phyloP scores from a whole-genome alignment of 345 rosid species.

The Citrus unshiu region DNA sequence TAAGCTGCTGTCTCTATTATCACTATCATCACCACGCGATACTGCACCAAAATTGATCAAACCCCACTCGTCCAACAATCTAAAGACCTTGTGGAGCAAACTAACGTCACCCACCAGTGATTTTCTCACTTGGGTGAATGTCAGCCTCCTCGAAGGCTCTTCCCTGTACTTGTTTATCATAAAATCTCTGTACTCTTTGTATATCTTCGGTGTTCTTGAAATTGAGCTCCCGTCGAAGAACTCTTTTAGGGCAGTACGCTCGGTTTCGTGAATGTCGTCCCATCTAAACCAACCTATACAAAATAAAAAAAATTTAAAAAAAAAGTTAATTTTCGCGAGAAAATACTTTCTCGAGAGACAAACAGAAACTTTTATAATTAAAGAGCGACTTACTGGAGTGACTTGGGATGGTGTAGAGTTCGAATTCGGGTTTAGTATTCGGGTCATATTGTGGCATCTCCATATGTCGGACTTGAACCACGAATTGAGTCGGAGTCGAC shows the following conservation, averaged over 20 bases:
- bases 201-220: constrained; percentile 82
- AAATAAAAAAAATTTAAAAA: background rate
- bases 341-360: constrained; percentile 1
- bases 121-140: constrained; percentile 80
- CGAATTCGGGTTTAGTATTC: constrained; percentile 48
- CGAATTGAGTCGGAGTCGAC: background rate
- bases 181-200: constrained; percentile 92
- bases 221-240: constrained; percentile 84
- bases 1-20: background rate
- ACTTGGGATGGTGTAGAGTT: constrained; percentile 75
- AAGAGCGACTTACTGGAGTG: constrained; percentile 48
- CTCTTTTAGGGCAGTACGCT: constrained; percentile 62
- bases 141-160: constrained; percentile 60
- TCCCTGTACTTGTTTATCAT: constrained; percentile 86
- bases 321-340: background rate
- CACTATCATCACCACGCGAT: background rate
- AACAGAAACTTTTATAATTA: background rate
- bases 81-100: constrained; percentile 71
- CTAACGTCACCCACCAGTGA: constrained; percentile 79
- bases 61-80: constrained; percentile 69
- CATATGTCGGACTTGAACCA: constrained; percentile 23
- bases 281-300: constrained; percentile 81
- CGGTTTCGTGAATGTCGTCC: constrained; percentile 91
- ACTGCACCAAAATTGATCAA: constrained; percentile 59
- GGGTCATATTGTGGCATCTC: constrained; percentile 34